phyloP scores from a whole-genome alignment of 2,329 filamentous ascomycete species.

The Akanthomyces dipterigenus region DNA sequence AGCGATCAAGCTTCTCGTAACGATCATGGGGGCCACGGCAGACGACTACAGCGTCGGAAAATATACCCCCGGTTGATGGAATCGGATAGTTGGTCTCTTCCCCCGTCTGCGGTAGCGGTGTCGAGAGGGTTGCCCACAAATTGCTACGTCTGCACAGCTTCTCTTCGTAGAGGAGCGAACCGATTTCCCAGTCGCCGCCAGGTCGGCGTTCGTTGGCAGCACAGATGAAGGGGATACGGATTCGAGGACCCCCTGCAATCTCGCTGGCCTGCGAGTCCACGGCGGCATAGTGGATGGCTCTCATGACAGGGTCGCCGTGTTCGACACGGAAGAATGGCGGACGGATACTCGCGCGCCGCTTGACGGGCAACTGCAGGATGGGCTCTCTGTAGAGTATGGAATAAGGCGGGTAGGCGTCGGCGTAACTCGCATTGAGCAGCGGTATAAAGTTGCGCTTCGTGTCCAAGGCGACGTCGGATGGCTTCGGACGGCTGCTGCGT shows the following conservation, averaged over 20 bases:
- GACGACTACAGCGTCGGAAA: slow-evolving; percentile 64
- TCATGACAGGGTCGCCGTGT: slow-evolving; percentile 52
- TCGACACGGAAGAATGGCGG: slow-evolving; percentile 46
- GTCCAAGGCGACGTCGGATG: slow-evolving; percentile 62
- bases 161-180: slow-evolving; percentile 47
- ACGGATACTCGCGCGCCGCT: slow-evolving; percentile 28
- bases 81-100: slow-evolving; percentile 60
- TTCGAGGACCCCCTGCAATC: slow-evolving; percentile 24
- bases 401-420: slow-evolving; percentile 45
- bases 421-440: slow-evolving; percentile 51
- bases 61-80: slow-evolving; percentile 61
- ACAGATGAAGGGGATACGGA: slow-evolving; percentile 59
- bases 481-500: slow-evolving; percentile 44
- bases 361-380: slow-evolving; percentile 38
- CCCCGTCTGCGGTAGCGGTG: slow-evolving; percentile 45
- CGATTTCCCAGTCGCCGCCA: slow-evolving; percentile 74
- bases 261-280: slow-evolving; percentile 32
- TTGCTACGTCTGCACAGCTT: slow-evolving; percentile 69
- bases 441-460: slow-evolving; percentile 67
- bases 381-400: slow-evolving; percentile 53
- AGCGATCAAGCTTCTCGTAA: slow-evolving; percentile 51
- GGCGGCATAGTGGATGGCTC: slow-evolving; percentile 50
- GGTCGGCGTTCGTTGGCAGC: slow-evolving; percentile 69
- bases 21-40: slow-evolving; percentile 64
- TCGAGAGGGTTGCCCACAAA: slow-evolving; percentile 60